These are phyloP conservation scores for Spinacia oleracea DNA, from an alignment of 179 eudicot species.

Conservation along the genomic window DNA sequence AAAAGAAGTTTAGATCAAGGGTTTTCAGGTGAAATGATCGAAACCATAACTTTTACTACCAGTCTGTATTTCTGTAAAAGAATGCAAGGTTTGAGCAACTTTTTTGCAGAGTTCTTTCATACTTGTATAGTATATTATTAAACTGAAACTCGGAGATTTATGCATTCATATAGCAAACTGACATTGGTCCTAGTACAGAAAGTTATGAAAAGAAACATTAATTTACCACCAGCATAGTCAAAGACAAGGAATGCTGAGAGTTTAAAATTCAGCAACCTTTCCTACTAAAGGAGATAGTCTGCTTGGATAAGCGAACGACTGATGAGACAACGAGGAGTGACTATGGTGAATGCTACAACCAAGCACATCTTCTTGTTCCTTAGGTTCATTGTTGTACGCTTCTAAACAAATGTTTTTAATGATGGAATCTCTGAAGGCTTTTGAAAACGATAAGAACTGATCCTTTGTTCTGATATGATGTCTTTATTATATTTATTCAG, in stretches of 20 bases:
- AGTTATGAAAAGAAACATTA: not conserved
- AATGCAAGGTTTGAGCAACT: no score
- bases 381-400: slow-evolving; percentile 6
- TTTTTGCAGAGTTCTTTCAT: no score
- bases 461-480: slow-evolving; percentile 23
- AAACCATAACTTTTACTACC: no score
- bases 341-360: slow-evolving; percentile 45
- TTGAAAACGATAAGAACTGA: slow-evolving; percentile 20
- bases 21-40: no score
- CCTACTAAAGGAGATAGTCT: slow-evolving; percentile 36
- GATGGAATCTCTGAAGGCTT: not conserved
- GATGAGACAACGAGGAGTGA: slow-evolving; percentile 67
- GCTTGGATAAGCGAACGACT: slow-evolving; percentile 37
- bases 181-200: not conserved
- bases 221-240: slow-evolving; percentile 26
- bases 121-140: no score
- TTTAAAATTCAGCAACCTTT: slow-evolving; percentile 28
- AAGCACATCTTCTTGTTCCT: slow-evolving; percentile 27
- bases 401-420: not conserved
- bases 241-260: slow-evolving; percentile 37
- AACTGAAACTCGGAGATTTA: no score
- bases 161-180: not conserved
- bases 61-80: no score
- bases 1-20: no score
- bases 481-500: slow-evolving; percentile 13